A percentile compares a stretch with the other conserved stretches of the same genome.
Conservation (phyloP, 208 protist species). For the Acanthamoeba sp. region DNA sequence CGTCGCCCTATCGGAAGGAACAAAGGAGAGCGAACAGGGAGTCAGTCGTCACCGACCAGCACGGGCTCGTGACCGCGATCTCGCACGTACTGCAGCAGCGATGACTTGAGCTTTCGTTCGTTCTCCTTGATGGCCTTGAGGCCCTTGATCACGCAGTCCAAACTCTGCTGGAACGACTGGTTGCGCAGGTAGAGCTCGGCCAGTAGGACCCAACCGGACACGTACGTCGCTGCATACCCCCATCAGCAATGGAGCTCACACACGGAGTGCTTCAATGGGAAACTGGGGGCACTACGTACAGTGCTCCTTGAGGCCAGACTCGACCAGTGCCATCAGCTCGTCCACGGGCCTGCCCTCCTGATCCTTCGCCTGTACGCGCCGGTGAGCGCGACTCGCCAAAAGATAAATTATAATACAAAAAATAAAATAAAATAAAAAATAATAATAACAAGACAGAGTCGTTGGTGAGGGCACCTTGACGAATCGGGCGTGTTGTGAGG, state of each 20-base stretch:
- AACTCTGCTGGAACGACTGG: constrained; percentile 29
- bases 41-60: background rate
- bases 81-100: background rate
- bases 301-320: constrained; percentile 19
- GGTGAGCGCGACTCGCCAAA: background rate
- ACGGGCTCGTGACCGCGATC: too few relatives aligned
- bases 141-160: constrained; percentile 40
- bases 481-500: constrained; percentile 2
- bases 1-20: background rate
- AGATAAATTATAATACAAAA: background rate
- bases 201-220: constrained; percentile 35
- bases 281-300: background rate
- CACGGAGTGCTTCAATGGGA: background rate
- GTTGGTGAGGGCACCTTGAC: background rate
- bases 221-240: background rate
- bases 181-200: constrained; percentile 45
- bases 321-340: constrained; percentile 22
- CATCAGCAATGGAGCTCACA: background rate
- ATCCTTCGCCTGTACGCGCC: background rate
- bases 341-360: constrained; percentile 9
- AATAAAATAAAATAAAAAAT: background rate
- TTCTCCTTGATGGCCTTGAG: constrained; percentile 10
- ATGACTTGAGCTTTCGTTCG: background rate
- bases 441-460: background rate
- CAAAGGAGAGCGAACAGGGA: background rate